Base-by-base conservation (phyloP, 192 early-diverging fungal genomes). In the Paraglomus brasilianum region DNA sequence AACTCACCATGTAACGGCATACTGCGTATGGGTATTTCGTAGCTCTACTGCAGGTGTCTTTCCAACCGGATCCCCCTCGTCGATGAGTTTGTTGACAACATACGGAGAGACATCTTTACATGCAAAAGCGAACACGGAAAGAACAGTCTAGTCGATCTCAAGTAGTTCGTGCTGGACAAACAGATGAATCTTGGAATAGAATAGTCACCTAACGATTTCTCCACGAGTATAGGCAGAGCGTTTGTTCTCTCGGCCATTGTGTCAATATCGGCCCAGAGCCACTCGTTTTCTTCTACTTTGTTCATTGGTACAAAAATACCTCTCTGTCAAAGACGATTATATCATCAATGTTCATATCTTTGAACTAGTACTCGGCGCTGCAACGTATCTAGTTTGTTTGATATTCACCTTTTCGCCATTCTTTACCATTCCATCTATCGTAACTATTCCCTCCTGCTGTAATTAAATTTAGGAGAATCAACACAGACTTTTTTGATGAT, bases 1-100 rank as follows among this genome's bases (percentile, higher is more conserved):
- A 57, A 22, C 70, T 72, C 86, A 96, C 95, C 95, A 97, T 36
- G 95, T 97, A 36, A 95, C 80, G 11, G 90, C 83, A 65, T 97
- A 97, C 72, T 89, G 86, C 36, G 93, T 74, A 71, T 97, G 95
- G 68, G 88, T 86, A 73, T 97, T 97, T 22, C 88, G 81, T 58
- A 95, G 84, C 51, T 92, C 89, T 40, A 94, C 85, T 40, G 81
- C 80, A 40, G 87, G 80, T 5, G 84, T 85, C 48, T 87, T 81
- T 48, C 89, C 87, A 9, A 93, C 77, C 2, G 95, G 95, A 51
- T 91, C 80, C 14, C 88, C 86, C 22, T 78, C 76, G 21, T 83
- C 75, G 38, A 81, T 80, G 45, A 83, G 61, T 22, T 76, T 64
- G 38, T 89, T 85, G 46, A 80, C 77, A 14, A 71, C 38, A 39